Percentiles rank a stretch among this genome's conserved stretches.
These are phyloP conservation scores for Biscogniauxia marginata DNA, from an alignment of 2,329 filamentous ascomycete genomes.

Conservation along the genomic window DNA sequence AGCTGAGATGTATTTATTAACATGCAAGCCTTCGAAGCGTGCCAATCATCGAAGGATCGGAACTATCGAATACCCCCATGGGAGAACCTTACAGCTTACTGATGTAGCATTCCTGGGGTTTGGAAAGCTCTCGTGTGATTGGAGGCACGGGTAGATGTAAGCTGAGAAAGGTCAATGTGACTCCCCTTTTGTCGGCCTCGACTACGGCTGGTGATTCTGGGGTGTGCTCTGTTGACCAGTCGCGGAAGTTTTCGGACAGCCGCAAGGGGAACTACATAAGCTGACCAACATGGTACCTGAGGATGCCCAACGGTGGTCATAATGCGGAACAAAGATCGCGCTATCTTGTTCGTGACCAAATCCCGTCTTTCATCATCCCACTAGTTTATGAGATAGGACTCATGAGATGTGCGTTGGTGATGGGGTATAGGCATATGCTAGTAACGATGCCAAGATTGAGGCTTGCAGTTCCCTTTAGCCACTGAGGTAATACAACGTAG, in stretches of 20 bases:
- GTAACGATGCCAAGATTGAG: neutral
- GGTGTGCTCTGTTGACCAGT: neutral
- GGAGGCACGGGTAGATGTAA: neutral
- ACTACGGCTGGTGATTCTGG: neutral
- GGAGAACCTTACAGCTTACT: neutral
- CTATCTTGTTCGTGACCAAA: neutral
- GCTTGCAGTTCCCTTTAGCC: neutral
- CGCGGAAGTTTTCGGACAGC: neutral
- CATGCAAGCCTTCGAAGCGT: neutral
- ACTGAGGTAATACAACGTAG: neutral
- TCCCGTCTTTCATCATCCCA: neutral
- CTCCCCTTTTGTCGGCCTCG: neutral
- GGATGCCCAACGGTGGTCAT: neutral
- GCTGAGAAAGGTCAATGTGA: neutral
- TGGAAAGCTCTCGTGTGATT: neutral
- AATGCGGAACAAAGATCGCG: neutral
- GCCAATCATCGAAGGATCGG: neutral
- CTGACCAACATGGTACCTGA: neutral
- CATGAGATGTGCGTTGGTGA: neutral
- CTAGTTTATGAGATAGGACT: neutral
- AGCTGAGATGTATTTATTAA: neutral
- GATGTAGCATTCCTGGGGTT: neutral
- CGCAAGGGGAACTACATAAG: neutral
- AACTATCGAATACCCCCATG: neutral
- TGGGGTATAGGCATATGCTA: neutral